A percentile compares a stretch with the other conserved stretches of the same genome.
These are phyloP conservation scores for Castanopsis chinensis DNA, from an alignment of 306 rosid species.

Conservation along the genomic window DNA sequence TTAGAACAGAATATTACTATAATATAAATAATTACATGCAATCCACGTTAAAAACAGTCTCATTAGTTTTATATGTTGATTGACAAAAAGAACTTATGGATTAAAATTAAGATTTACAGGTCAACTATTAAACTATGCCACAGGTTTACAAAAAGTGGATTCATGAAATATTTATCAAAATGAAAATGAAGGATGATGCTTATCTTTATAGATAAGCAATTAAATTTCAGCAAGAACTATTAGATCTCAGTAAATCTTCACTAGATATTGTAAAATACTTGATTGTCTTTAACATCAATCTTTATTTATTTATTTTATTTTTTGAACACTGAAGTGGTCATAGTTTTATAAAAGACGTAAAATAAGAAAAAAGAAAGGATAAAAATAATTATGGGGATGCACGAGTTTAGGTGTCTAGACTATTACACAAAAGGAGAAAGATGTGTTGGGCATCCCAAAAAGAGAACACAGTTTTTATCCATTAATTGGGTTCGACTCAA, in stretches of 20 bases:
- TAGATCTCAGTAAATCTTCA: slow-evolving; percentile 3
- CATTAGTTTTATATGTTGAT: slow-evolving; percentile 3
- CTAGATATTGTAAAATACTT: slow-evolving; percentile 9
- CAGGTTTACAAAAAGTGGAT: neutral
- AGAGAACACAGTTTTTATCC: too few relatives aligned
- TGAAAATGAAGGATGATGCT: slow-evolving; percentile 19
- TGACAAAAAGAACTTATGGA: slow-evolving; percentile 8
- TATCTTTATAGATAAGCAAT: slow-evolving; percentile 1
- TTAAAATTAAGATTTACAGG: slow-evolving; percentile 11
- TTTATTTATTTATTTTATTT: neutral
- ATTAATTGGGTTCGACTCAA: too few relatives aligned
- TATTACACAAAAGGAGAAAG: too few relatives aligned
- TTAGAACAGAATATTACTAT: neutral
- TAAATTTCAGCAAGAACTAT: neutral
- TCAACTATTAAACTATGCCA: slow-evolving; percentile 25
- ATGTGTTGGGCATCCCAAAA: too few relatives aligned
- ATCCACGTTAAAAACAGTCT: neutral
- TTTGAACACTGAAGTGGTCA: neutral
- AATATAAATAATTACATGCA: slow-evolving; percentile 1
- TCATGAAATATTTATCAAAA: neutral
- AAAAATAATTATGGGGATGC: neutral
- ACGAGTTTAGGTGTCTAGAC: too few relatives aligned
- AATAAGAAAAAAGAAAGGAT: neutral
- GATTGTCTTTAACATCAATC: neutral
- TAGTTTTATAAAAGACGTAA: neutral